These are phyloP conservation scores for Neofusicoccum parvum DNA, from an alignment of 2,329 filamentous ascomycete species.

Conservation along the genomic window DNA sequence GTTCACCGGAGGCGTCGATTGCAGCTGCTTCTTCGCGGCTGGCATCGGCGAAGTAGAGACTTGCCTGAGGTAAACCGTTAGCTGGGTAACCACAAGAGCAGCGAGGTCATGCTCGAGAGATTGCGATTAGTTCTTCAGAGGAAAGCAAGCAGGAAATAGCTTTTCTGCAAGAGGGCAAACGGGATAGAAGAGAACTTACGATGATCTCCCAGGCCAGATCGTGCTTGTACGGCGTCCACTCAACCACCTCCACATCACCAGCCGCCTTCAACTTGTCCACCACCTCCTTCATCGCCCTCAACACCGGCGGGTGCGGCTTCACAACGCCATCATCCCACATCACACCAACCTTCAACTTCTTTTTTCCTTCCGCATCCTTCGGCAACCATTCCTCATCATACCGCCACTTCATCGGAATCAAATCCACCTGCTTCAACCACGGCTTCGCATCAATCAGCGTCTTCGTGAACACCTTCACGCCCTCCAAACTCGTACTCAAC, in stretches of 20 bases:
- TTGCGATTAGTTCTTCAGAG: too few species aligned
- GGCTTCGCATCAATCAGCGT: constrained; percentile 55
- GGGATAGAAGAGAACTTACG: background rate
- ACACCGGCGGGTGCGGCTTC: constrained; percentile 66
- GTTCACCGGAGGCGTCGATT: constrained; percentile 59
- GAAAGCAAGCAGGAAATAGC: background rate
- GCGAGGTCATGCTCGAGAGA: too few species aligned
- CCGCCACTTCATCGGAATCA: constrained; percentile 62
- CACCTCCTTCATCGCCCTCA: constrained; percentile 55
- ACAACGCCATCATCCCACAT: constrained; percentile 68
- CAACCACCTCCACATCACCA: constrained; percentile 56
- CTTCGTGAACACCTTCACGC: constrained; percentile 57
- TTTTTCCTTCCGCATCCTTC: constrained; percentile 24
- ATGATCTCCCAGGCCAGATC: constrained; percentile 53
- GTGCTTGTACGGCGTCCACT: constrained; percentile 54
- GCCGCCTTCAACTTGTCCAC: constrained; percentile 46
- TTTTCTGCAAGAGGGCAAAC: constrained; percentile 25
- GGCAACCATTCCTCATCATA: constrained; percentile 20
- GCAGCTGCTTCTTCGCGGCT: constrained; percentile 55
- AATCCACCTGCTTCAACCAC: constrained; percentile 60
- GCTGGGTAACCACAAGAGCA: background rate
- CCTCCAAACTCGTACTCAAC: constrained; percentile 55
- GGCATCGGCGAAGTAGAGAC: constrained; percentile 62
- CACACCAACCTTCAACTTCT: constrained; percentile 59
- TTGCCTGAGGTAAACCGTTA: background rate